Percentiles rank a stretch among this genome's conserved stretches.
Conservation (phyloP, 2,329 filamentous ascomycete species). For the Cytospora paraplurivora region DNA sequence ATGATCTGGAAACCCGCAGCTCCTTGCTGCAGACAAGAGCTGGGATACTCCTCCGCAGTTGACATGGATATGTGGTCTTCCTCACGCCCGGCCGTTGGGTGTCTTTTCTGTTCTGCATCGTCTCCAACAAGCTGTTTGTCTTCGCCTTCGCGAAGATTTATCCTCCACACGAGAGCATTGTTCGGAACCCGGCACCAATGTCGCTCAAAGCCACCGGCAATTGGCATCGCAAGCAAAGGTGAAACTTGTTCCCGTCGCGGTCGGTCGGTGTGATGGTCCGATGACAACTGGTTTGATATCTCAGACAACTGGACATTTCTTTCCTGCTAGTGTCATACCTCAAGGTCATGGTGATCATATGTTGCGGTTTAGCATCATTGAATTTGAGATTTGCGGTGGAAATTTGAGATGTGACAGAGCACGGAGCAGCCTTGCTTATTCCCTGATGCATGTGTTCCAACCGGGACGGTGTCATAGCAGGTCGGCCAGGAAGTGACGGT, state of each 20-base stretch:
- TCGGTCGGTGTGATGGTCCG: neutral
- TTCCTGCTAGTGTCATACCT: slow-evolving; percentile 4
- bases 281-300: slow-evolving; percentile 3
- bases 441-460: neutral
- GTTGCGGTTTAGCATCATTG: neutral
- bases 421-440: neutral
- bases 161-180: neutral
- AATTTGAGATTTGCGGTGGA: neutral
- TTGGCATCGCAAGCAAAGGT: neutral
- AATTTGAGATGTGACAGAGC: neutral
- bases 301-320: slow-evolving; percentile 7
- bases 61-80: too few relatives aligned
- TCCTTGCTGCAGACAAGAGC: neutral
- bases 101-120: neutral
- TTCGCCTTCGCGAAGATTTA: neutral
- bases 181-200: neutral
- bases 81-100: neutral
- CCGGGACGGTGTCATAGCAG: neutral
- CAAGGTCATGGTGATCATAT: neutral
- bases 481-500: neutral
- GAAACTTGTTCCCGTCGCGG: neutral
- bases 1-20: slow-evolving; percentile 1
- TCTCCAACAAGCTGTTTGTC: neutral
- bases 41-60: neutral
- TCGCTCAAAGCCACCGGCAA: neutral